A percentile compares a stretch with the other conserved stretches of the same genome.
phyloP scores from a whole-genome alignment of 2,329 filamentous ascomycete species.

The Chalaropsis thielavioides region DNA sequence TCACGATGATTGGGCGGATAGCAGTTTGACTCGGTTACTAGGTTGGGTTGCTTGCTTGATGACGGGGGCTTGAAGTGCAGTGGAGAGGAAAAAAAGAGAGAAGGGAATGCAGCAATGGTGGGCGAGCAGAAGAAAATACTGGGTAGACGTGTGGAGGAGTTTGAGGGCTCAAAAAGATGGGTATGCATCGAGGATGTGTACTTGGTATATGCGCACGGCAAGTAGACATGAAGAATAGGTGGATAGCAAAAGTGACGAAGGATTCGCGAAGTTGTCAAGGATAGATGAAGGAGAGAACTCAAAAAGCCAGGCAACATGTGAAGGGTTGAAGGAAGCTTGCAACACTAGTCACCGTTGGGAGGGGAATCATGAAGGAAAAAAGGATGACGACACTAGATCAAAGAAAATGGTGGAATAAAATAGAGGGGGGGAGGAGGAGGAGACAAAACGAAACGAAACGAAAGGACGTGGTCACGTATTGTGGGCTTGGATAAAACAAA shows the following conservation, averaged over 20 bases:
- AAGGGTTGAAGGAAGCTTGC: constrained; percentile 6
- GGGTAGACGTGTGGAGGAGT: constrained; percentile 1
- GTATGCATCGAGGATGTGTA: constrained; percentile 5
- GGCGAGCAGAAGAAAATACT: constrained; percentile 3
- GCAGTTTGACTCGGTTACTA: constrained; percentile 3
- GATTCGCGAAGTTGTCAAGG: constrained; percentile 8
- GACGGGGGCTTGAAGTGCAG: constrained; percentile 7
- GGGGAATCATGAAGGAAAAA: constrained; percentile 14
- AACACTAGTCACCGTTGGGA: constrained; percentile 1
- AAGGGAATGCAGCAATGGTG: background rate
- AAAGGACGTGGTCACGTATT: background rate
- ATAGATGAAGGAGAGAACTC: constrained; percentile 2
- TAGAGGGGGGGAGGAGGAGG: background rate
- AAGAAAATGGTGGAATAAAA: constrained; percentile 1
- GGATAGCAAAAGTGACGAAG: constrained; percentile 7
- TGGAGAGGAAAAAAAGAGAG: constrained; percentile 16
- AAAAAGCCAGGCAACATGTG: constrained; percentile 5
- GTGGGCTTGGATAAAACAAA: background rate
- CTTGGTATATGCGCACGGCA: constrained; percentile 2
- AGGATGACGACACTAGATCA: constrained; percentile 8
- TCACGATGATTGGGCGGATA: constrained; percentile 5
- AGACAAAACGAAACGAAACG: constrained; percentile 3
- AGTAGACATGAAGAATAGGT: constrained; percentile 1
- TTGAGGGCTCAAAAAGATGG: constrained; percentile 7
- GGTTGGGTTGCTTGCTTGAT: constrained; percentile 9